These are phyloP conservation scores for Stephania yunnanensis DNA, from an alignment of 164 flowering plant genomes.

Conservation along the genomic window DNA sequence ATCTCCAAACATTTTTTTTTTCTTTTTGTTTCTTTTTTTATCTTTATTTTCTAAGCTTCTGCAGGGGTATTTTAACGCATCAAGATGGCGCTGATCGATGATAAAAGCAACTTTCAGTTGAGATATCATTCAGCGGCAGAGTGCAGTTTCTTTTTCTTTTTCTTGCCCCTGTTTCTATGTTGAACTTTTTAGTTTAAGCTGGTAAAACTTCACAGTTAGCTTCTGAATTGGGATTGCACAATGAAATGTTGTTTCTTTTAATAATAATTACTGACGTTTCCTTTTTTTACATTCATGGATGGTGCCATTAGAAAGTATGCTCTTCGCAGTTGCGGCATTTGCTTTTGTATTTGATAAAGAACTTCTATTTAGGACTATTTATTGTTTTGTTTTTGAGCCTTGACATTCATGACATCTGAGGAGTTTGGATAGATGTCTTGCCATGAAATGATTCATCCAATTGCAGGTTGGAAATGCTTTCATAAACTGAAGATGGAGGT, in stretches of 20 bases:
- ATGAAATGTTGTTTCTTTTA: conserved; percentile 4
- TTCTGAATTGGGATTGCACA: neutral
- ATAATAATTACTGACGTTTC: neutral
- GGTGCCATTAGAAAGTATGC: neutral
- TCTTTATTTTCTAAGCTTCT: neutral
- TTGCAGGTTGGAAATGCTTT: neutral
- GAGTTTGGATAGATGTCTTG: neutral
- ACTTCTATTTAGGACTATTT: neutral
- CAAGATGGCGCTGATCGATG: neutral
- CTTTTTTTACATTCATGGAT: conserved; percentile 1
- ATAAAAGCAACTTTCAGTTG: neutral
- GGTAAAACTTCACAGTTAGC: neutral
- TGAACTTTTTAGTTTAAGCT: neutral
- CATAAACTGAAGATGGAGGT: too few relatives aligned
- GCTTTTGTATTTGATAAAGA: neutral
- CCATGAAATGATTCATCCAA: neutral
- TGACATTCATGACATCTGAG: neutral
- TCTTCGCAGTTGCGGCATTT: neutral
- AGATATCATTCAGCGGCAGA: neutral
- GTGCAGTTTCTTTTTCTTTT: neutral
- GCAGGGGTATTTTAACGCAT: conserved; percentile 8
- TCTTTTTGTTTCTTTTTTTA: neutral
- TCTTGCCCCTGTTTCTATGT: neutral
- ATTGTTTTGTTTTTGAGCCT: neutral
- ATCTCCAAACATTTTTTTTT: neutral